Evolutionary conservation across 1,284 basidiomycete species (phyloP), one percentile per base, ranked within the genome.

Genomic region (Sutorius eximius): DNA sequence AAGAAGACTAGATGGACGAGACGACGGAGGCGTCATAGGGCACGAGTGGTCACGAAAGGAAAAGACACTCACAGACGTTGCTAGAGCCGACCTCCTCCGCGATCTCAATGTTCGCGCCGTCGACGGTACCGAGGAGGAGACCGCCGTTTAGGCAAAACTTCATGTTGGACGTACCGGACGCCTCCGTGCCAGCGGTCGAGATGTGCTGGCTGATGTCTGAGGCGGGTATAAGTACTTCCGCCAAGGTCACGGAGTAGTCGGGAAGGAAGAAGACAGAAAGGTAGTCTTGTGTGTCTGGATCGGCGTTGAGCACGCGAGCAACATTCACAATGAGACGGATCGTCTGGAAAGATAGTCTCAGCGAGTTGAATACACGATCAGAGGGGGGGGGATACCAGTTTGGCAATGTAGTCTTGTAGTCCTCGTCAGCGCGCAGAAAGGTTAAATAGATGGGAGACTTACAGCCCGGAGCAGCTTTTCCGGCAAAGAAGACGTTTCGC

Each of bases 31-130:
- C 24, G n/a, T 20, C 18, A 33, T 12, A 5, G 3, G 36, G 36
- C 8, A 10, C n/a, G 36, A 18, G 7, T n/a, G 34, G n/a, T 10
- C 34, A 36, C 16, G 8, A n/a, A 36, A 2, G n/a, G 36, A 5
- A 15, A 5, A 11, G 7, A 7, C 11, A 53, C 86, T 73, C 64
- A 87, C 86, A 88, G 65, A 77, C 82, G 68, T 88, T 86, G 60
- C 81, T 79, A 60, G 86, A 83, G 32, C 88, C 86, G 33, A 87
- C 87, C 71, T 95, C 93, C 68, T 96, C 92, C 3, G 91, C 93
- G 61, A 97, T 96, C 75, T 96, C 94, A 57, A 96, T 93, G 69
- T 95, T 95, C 22, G 94, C 95, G 57, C 95, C 95, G 72, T 97
- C 91, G 73, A 90, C 87, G 32, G 88, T 90, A 29, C 87, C 88